Conservation (phyloP, 1,139 yeast genomes). For the Ashbya aceris region DNA sequence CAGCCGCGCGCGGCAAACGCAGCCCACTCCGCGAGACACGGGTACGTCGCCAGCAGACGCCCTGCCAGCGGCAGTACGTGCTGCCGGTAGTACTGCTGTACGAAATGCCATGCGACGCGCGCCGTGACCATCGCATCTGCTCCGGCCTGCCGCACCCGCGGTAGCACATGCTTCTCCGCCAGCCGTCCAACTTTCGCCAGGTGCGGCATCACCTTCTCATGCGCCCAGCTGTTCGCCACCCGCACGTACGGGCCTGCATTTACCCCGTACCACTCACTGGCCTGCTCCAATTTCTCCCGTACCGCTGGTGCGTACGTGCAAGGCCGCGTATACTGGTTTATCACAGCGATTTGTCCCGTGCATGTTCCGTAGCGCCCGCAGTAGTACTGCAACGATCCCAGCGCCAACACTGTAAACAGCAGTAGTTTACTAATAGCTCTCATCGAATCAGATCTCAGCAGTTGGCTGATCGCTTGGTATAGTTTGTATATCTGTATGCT, state of each 20-base stretch:
- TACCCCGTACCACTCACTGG: not conserved
- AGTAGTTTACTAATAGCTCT: not conserved
- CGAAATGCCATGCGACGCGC: too few relatives aligned
- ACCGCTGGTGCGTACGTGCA: not conserved
- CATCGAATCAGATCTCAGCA: not conserved
- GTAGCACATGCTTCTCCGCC: not conserved
- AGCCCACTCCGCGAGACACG: too few relatives aligned
- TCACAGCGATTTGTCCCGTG: not conserved
- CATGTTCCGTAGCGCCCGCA: not conserved
- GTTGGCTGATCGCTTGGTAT: too few relatives aligned
- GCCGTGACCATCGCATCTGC: too few relatives aligned
- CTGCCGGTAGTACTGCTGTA: too few relatives aligned
- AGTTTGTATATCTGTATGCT: too few relatives aligned
- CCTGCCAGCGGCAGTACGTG: too few relatives aligned
- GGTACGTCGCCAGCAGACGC: too few relatives aligned
- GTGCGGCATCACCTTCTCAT: not conserved
- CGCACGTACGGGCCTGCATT: not conserved
- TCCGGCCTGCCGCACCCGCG: not conserved
- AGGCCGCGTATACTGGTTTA: slow-evolving; percentile 4
- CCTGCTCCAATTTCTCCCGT: not conserved
- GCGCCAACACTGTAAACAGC: not conserved
- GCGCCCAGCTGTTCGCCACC: not conserved
- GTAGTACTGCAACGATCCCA: not conserved
- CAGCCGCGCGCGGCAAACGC: too few relatives aligned
- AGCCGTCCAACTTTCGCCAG: not conserved